Conservation (phyloP, 75 land plant genomes). For the Isoetes taiwanensis region DNA sequence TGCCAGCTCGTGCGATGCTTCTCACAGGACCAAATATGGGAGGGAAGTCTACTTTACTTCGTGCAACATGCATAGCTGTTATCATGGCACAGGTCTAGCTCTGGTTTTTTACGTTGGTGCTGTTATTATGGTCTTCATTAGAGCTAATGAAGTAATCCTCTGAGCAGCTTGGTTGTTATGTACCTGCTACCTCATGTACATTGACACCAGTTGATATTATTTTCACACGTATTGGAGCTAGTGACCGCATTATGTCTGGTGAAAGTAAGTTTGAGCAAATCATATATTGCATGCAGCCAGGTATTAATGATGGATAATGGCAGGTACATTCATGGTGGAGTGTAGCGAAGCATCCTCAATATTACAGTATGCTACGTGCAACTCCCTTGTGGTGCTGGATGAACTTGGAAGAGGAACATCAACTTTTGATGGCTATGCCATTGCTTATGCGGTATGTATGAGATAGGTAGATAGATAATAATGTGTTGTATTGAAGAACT, state of each 20-base stretch:
- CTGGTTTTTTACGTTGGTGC: not conserved
- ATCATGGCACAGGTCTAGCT: slow-evolving; percentile 73
- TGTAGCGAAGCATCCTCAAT: slow-evolving; percentile 85
- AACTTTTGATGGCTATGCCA: slow-evolving; percentile 89
- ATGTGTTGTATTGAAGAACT: too few relatives aligned
- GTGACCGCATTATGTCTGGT: slow-evolving; percentile 89
- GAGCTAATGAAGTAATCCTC: not conserved
- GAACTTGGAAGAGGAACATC: slow-evolving; percentile 96
- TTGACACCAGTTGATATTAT: slow-evolving; percentile 69
- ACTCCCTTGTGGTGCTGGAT: slow-evolving; percentile 84
- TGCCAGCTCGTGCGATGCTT: slow-evolving; percentile 43
- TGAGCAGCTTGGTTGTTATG: slow-evolving; percentile 77
- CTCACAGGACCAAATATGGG: slow-evolving; percentile 99
- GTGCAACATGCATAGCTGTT: slow-evolving; percentile 83
- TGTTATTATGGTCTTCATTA: not conserved
- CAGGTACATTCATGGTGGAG: slow-evolving; percentile 86
- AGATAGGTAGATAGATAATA: too few relatives aligned
- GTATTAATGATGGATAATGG: slow-evolving; percentile 3
- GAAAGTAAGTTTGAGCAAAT: slow-evolving; percentile 49
- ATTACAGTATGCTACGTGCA: slow-evolving; percentile 54
- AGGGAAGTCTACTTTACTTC: slow-evolving; percentile 84
- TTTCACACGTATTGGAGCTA: slow-evolving; percentile 88
- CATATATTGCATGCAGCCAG: not conserved
- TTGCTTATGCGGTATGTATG: slow-evolving; percentile 74
- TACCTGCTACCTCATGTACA: slow-evolving; percentile 56